A percentile compares a stretch with the other conserved stretches of the same genome.
phyloP scores from a whole-genome alignment of 768 basidiomycete genomes.

The Lentinula aciculospora region DNA sequence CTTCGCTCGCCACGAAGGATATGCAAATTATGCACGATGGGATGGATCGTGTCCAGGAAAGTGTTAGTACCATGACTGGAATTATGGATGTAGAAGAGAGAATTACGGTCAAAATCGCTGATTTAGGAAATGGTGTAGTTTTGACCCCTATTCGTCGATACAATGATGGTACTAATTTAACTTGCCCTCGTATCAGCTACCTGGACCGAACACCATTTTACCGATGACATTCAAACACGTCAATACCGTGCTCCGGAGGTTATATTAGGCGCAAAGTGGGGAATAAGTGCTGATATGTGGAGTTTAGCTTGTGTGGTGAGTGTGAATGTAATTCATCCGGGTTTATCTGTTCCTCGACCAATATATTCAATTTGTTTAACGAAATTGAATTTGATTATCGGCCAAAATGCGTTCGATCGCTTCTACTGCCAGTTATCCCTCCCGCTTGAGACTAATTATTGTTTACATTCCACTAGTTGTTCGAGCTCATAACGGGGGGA shows the following conservation, averaged over 20 bases:
- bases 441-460: neutral
- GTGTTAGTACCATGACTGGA: constrained; percentile 17
- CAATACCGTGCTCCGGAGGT: constrained; percentile 98
- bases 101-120: constrained; percentile 98
- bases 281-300: constrained; percentile 94
- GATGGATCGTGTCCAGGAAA: constrained; percentile 12
- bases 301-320: constrained; percentile 90
- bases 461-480: constrained; percentile 49
- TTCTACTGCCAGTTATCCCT: too few relatives aligned
- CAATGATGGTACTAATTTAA: too few relatives aligned
- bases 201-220: constrained; percentile 94
- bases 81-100: constrained; percentile 37
- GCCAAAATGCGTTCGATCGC: too few relatives aligned
- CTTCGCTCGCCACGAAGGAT: neutral
- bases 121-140: constrained; percentile 85
- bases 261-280: constrained; percentile 95
- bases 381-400: too few relatives aligned
- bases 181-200: constrained; percentile 52
- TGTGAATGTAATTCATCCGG: constrained; percentile 10
- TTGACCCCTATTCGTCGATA: constrained; percentile 4
- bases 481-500: constrained; percentile 93
- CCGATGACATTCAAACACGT: constrained; percentile 96
- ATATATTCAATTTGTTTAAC: too few relatives aligned
- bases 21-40: neutral
- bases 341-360: too few relatives aligned